Evolutionary conservation across 257 asterid species (phyloP), one percentile per base, ranked within the genome.

Genomic region (Knoxia roxburghii): DNA sequence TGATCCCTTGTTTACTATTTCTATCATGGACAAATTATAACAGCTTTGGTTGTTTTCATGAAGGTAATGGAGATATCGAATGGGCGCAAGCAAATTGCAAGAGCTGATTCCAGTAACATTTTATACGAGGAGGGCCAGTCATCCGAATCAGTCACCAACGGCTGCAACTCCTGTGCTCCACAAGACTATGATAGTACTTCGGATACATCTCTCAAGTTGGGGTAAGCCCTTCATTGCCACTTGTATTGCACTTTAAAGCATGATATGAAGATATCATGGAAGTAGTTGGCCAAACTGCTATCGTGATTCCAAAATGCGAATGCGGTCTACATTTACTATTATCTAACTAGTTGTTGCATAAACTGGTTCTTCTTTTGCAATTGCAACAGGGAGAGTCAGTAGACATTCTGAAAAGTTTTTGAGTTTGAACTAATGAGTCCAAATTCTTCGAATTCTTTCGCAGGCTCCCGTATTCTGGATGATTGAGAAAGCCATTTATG

Each of bases 191-290:
- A 73, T 49, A 83, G 90, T 73, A 18, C 46, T 59, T 90, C 97
- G 2, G 97, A 86, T 69, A 88, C 81, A 0, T 86, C 86, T 61
- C 95, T 90, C 62, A 86, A 83, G 76, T 79, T 90, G 65, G 95
- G 95, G 97, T 90, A 65, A 82, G 97, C 68, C 49, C 58, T 29
- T 52, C 32, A 24, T 55, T 3, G 3, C 4, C 10, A 18, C 41
- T 17, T n/a, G 41, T 49, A 39, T 15, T 17, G 24, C 32, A 14
- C 5, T 21, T 30, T 10, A 5, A 33, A 26, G 21, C 35, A 40
- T 55, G 55, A 26, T 46, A 13, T 3, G 21, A 21, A 32, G 14
- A 20, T 37, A 39, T 15, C 24, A 15, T 7, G 11, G 24, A 62
- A 39, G 15, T 24, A 5, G 11, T 11, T n/a, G 40, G 6, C 49